Evolutionary conservation across 805 yeast species (phyloP), one percentile per base, ranked within the genome.

Genomic region (Starmera dryadoides): DNA sequence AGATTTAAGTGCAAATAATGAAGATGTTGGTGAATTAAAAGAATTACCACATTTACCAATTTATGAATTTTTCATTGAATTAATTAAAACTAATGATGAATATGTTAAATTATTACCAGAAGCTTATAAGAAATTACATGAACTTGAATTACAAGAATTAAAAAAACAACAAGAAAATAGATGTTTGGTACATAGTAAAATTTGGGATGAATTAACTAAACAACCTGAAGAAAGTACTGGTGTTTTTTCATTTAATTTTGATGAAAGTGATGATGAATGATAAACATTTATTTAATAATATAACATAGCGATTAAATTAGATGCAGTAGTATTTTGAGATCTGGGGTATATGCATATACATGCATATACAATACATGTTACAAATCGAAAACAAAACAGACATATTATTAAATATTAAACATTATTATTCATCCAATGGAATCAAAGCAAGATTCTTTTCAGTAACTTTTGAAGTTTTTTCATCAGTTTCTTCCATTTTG

Each of bases 11-110:
- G 43, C 59, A 14, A 63, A 64, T 36, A 66, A 71, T 40, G 86
- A 79, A 52, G 87, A 81, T 55, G 75, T 83, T 48, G 87, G 87
- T 11, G 85, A 78, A 45, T 47, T 50, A 30, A 44, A 49, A 17
- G 50, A 53, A 28, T 56, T 63, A 22, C 68, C 68, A 1, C 58
- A 62, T 5, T 63, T 80, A 47, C 88, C 89, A 1, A 67, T 84
- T 2, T 81, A 61, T 50, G 85, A 79, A 43, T 62, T 76, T 42
- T 84, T 85, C 53, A 57, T 66, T 25, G 75, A 69, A 41, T 63
- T 79, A 26, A 60, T 84, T 45, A 52, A 56, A 29, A 43, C 56
- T 15, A 60, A 63, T 40, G 49, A 54, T 2, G 71, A 73, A 2
- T 60, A 61, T 39, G 54, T 55, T 11, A 53, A 55, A 2, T 54